Base-by-base conservation (phyloP, 1,139 yeast species). In the Torulaspora pretoriensis region DNA sequence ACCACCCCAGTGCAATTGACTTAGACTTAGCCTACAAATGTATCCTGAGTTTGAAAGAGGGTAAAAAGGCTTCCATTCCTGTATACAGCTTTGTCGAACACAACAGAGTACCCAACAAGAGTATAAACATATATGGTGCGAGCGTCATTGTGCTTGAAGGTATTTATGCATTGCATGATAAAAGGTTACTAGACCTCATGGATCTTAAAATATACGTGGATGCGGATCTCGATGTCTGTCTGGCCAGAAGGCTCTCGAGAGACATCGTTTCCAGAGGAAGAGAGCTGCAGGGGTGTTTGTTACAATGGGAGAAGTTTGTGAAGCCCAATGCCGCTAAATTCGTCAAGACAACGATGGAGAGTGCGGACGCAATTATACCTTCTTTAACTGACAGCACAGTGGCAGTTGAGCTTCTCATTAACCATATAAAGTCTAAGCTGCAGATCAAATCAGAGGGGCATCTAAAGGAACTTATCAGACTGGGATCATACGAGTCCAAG, bases 71-170 rank as follows among this genome's bases (percentile, higher is more conserved):
- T 0, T 77, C 78, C 45, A 82, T 92, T 16, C 98, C 98, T 0
- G 80, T 87, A 3, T 92, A 92, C 64, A 87, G 96, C 3, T 92
- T 92, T 67, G 68, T 72, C 1, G 67, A 74, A 33, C 98, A 92
- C 64, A 75, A 77, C 47, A 72, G 97, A 49, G 82, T 92, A 2
- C 64, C 65, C 8, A 77, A 73, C 37, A 80, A 83, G 60, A 74
- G 75, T 29, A 71, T 82, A 38, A 81, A 90, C 2, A 78, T 92
- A n/a, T 90, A 89, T 61, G 98, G 97, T 3, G 96, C 97, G 26
- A 89, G 89, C 61, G 95, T 92, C 14, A 84, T 92, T 49, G 83
- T 92, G 10, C 71, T 92, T 32, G 98, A 92, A 64, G 98, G 98
- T 0, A 81, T 92, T 10, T 88, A 85, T 63, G 90, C 97, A 0